These are phyloP conservation scores for Pleodorina starrii DNA, from an alignment of 139 green algal species.

Conservation along the genomic window DNA sequence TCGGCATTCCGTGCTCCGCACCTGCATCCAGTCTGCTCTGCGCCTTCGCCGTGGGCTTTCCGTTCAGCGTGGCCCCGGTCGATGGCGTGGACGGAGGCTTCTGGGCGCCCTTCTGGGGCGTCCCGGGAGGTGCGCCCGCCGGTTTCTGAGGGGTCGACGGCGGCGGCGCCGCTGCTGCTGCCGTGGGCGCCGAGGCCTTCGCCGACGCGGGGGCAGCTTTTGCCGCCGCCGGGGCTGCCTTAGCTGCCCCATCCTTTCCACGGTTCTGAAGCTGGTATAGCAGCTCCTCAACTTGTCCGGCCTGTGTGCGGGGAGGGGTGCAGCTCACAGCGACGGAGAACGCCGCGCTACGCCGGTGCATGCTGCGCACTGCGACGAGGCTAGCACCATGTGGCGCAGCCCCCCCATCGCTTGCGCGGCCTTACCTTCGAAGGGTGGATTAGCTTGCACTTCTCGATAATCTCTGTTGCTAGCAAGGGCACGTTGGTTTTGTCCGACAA, in stretches of 20 bases:
- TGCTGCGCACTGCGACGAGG: too few relatives aligned
- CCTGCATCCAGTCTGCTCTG: slow-evolving; percentile 47
- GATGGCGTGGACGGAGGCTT: background rate
- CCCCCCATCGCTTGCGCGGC: background rate
- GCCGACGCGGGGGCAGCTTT: background rate
- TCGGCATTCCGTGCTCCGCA: too few relatives aligned
- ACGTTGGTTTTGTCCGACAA: slow-evolving; percentile 73
- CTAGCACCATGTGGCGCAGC: too few relatives aligned
- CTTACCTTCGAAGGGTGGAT: slow-evolving; percentile 80
- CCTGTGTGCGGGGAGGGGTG: too few relatives aligned
- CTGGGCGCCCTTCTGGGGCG: slow-evolving; percentile 14
- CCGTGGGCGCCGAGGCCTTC: background rate
- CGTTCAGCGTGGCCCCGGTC: background rate
- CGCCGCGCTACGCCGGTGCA: too few relatives aligned
- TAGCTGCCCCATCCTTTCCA: slow-evolving; percentile 16
- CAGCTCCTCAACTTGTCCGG: slow-evolving; percentile 67
- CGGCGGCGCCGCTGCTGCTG: background rate
- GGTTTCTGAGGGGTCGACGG: background rate
- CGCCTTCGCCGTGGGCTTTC: slow-evolving; percentile 19
- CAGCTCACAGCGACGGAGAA: too few relatives aligned
- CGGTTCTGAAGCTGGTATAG: slow-evolving; percentile 67
- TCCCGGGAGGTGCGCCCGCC: background rate
- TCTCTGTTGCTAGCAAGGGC: slow-evolving; percentile 69
- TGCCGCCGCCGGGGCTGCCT: background rate
- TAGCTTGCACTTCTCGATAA: slow-evolving; percentile 87